Percentiles rank a stretch among this genome's conserved stretches.
Evolutionary conservation across 495 filamentous ascomycete genomes (phyloP).

Genomic region (Polyplosphaeria fusca): DNA sequence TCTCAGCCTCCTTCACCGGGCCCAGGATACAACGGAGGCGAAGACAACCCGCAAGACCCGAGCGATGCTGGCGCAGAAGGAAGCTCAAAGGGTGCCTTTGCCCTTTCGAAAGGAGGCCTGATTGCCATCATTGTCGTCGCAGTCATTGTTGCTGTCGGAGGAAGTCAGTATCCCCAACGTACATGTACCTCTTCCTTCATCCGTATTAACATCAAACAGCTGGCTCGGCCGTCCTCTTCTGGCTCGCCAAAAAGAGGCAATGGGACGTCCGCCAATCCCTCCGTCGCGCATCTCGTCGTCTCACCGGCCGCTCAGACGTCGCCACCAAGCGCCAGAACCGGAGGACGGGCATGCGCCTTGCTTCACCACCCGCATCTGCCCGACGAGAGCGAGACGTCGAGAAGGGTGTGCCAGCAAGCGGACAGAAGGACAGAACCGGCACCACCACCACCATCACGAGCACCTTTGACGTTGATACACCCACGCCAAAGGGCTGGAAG

Average conservation of each 20-base stretch:
- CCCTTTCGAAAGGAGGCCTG: conserved; percentile 56
- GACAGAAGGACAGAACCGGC: conserved; percentile 12
- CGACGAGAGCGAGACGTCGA: conserved; percentile 23
- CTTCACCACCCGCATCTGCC: conserved; percentile 20
- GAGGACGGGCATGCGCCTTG: conserved; percentile 31
- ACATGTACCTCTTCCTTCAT: neutral
- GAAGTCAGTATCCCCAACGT: conserved; percentile 45
- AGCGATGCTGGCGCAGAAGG: conserved; percentile 55
- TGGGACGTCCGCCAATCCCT: conserved; percentile 51
- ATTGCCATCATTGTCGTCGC: conserved; percentile 63
- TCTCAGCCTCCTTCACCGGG: conserved; percentile 2
- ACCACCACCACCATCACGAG: conserved; percentile 34
- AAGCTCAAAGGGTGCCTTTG: conserved; percentile 47
- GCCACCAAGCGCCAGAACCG: conserved; percentile 26
- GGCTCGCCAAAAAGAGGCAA: conserved; percentile 53
- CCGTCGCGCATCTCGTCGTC: conserved; percentile 45
- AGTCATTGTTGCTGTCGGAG: conserved; percentile 53
- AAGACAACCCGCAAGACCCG: conserved; percentile 30
- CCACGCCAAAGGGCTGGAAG: conserved; percentile 30
- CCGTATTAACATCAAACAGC: conserved; percentile 36
- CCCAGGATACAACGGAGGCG: conserved; percentile 30
- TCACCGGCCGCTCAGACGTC: conserved; percentile 38
- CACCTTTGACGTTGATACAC: conserved; percentile 34
- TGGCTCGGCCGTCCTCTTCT: conserved; percentile 48
- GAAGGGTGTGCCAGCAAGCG: conserved; percentile 24